Evolutionary conservation across 352 stramenopile species (phyloP).

Genomic region (Phytophthora hibernalis): DNA sequence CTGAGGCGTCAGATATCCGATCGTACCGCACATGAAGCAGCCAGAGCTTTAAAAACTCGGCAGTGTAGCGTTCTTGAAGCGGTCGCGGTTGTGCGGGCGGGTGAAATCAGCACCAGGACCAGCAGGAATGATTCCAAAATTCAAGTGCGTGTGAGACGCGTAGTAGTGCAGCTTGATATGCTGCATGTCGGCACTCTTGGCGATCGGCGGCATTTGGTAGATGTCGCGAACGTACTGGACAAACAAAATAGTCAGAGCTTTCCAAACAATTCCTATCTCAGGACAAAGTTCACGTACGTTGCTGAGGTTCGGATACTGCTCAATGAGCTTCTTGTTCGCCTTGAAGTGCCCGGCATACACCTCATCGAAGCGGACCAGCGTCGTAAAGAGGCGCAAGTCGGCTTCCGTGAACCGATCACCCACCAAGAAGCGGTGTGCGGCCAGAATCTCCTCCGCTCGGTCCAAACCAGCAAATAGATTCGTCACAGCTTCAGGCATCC

Average conservation of each 20-base stretch:
- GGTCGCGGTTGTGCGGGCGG: constrained; percentile 39
- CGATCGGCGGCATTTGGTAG: constrained; percentile 52
- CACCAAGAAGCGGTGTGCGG: constrained; percentile 73
- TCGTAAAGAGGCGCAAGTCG: constrained; percentile 93
- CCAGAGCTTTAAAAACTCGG: constrained; percentile 14
- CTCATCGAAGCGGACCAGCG: constrained; percentile 94
- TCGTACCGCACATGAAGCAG: not conserved
- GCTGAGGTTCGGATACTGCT: constrained; percentile 88
- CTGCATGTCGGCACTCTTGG: constrained; percentile 49
- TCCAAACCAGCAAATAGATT: constrained; percentile 89
- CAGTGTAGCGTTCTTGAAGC: constrained; percentile 34
- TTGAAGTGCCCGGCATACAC: constrained; percentile 90
- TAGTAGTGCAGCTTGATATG: constrained; percentile 67
- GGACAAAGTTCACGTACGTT: constrained; percentile 39
- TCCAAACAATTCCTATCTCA: not conserved
- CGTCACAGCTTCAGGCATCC: constrained; percentile 83
- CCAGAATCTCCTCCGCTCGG: constrained; percentile 77
- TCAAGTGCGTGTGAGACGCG: constrained; percentile 56
- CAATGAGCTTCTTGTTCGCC: constrained; percentile 85
- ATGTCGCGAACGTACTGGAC: constrained; percentile 56
- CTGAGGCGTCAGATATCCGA: no score
- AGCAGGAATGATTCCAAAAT: constrained; percentile 54
- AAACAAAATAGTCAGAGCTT: constrained; percentile 5
- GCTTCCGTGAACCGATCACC: constrained; percentile 77
- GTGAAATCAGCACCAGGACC: constrained; percentile 40